Evolutionary conservation across 2,329 filamentous ascomycete species (phyloP).

Genomic region (Cercospora canescens): DNA sequence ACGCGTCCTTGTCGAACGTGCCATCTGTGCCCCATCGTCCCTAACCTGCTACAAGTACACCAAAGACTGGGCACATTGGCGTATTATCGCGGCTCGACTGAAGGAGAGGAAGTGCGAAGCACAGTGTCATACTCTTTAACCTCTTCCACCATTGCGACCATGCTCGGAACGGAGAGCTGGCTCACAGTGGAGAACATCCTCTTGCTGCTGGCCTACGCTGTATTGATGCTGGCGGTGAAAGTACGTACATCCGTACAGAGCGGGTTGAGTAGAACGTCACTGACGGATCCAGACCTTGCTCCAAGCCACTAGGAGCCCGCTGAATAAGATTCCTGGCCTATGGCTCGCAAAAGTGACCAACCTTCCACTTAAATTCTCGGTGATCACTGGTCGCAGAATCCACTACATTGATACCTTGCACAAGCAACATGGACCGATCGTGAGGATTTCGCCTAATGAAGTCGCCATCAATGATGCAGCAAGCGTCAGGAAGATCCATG

Average conservation of each 20-base stretch:
- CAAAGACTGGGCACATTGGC: no score
- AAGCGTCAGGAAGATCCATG: constrained; percentile 35
- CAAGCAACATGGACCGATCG: constrained; percentile 32
- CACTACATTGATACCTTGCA: constrained; percentile 43
- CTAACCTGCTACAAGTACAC: no score
- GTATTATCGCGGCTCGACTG: no score
- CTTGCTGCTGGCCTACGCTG: neutral
- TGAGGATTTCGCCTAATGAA: constrained; percentile 34
- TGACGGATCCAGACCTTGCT: constrained; percentile 2
- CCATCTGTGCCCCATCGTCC: no score
- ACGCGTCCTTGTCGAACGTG: no score
- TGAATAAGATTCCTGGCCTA: constrained; percentile 34
- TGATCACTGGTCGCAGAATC: constrained; percentile 40
- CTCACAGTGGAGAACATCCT: neutral
- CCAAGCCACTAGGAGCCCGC: constrained; percentile 18
- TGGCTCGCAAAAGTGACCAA: constrained; percentile 28
- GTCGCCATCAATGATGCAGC: constrained; percentile 31
- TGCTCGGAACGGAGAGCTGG: neutral
- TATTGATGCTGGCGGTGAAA: neutral
- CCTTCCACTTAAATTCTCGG: constrained; percentile 38
- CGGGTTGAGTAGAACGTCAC: neutral
- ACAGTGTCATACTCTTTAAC: no score
- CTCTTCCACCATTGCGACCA: neutral
- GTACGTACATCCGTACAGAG: neutral
- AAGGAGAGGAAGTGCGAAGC: no score